Base-by-base conservation (phyloP, 2,329 filamentous ascomycete species). In the Fusarium poae region DNA sequence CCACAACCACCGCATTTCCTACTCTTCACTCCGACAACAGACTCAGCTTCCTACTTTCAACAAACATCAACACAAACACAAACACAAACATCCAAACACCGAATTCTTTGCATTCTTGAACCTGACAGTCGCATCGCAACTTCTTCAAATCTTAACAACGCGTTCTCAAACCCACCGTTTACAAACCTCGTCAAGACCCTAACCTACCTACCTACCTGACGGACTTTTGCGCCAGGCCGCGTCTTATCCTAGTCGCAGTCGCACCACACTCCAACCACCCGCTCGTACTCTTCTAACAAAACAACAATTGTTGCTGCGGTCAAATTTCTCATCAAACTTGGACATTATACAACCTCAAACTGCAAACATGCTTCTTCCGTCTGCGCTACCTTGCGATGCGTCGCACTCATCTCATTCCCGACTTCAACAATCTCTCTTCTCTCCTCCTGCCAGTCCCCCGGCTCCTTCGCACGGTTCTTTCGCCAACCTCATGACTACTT, bases 401-500 rank as follows among this genome's bases (percentile, higher is more conserved):
- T 83, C 84, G 80, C 84, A 82, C 61, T 74, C 80, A 57, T 56
- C 70, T 35, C 68, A 69, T 78, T 78, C 81, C 46, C 83, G 82
- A 67, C 82, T 84, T 8, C 82, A 84, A 75, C 83, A 44, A 81
- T 86, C 74, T 84, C 70, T 89, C 76, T 83, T 85, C 65, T 89
- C 88, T 53, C 88, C 88, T 50, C 88, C 88, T 56, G 81, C 86
- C 71, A 85, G 85, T 77, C 85, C 86, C 55, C 83, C 85, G 8
- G 79, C 81, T 30, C 73, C 80, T 45, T 76, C 83, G 23, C 80
- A 83, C 63, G 79, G 78, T 52, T 79, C 84, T 21, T 79, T 88
- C 69, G 82, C 81, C 74, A 86, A 85, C 77, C 83, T 90, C 73
- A 84, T 88, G 77, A 83, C 80, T 63, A 86, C 87, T 46, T 90